Evolutionary conservation across 371 early-diverging fungal species (phyloP), one percentile per base, ranked within the genome.

Genomic region (Scutellospora calospora): DNA sequence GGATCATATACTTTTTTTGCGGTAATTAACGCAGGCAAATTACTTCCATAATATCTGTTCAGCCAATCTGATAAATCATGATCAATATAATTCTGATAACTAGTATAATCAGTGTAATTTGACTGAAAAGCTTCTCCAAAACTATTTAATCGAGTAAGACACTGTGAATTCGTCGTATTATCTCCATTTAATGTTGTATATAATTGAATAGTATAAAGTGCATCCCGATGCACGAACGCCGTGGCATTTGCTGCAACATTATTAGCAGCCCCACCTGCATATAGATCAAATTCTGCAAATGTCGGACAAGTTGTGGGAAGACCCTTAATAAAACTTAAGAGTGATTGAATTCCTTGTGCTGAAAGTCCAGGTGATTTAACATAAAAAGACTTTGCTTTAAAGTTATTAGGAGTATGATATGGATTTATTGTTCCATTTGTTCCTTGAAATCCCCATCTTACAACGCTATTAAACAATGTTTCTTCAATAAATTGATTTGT

Each of bases 21-120:
- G 16, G 18, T 12, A n/a, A 38, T 18, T 41, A 69, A 69, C 20
- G 18, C 35, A 0, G 31, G 16, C 9, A 41, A 69, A 69, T 69
- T 69, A 20, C 14, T 18, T 29, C 69, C 69, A 45, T 69, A 69
- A 69, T 69, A 69, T 69, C 22, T 49, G 1, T 12, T 35, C 14
- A 14, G 49, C 69, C 69, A 69, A 69, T 69, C 49, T 18, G 16
- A 5, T 49, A 69, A 69, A 69, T 69, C 69, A 16, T 45, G 16
- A 69, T 69, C 69, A 38, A 69, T 69, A 69, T 69, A 69, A 69
- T 69, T 69, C 14, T 38, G 33, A 41, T 69, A 69, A 69, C 69
- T 35, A 57, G 8, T 6, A 41, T 22, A 35, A 69, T 16, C 16
- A n/a, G 69, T 69, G 8, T 38, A 69, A 22, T 69, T 22, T 2